These are phyloP conservation scores for Byssothecium circinans DNA, from an alignment of 2,329 filamentous ascomycete genomes.

Conservation along the genomic window DNA sequence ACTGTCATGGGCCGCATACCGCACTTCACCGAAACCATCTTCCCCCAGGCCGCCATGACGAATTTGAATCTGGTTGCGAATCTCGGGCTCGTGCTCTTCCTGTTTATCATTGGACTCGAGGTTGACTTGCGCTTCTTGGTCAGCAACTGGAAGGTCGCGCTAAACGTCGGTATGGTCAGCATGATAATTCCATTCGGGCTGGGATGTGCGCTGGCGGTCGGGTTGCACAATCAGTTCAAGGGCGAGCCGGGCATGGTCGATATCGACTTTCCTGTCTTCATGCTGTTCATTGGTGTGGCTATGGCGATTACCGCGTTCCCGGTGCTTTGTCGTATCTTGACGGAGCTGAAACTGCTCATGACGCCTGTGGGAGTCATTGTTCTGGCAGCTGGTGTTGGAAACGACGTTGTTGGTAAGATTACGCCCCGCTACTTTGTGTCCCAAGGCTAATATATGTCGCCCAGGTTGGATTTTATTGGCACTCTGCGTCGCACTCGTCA, in stretches of 20 bases:
- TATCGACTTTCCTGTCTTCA: conserved; percentile 63
- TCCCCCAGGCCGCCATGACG: conserved; percentile 73
- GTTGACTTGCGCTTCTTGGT: conserved; percentile 77
- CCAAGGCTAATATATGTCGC: conserved; percentile 9
- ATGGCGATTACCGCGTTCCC: conserved; percentile 92
- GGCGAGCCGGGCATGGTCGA: conserved; percentile 58
- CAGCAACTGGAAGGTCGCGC: conserved; percentile 77
- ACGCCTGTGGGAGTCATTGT: conserved; percentile 87
- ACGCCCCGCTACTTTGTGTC: neutral
- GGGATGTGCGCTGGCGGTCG: conserved; percentile 78
- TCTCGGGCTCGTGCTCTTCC: conserved; percentile 77
- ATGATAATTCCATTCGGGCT: conserved; percentile 83
- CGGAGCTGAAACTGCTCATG: conserved; percentile 81
- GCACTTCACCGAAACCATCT: conserved; percentile 74
- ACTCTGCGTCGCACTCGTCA: conserved; percentile 89
- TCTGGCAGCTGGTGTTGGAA: conserved; percentile 86
- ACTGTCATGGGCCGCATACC: conserved; percentile 87
- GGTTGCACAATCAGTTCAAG: conserved; percentile 74
- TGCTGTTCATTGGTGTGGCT: conserved; percentile 87
- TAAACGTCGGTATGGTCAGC: conserved; percentile 75
- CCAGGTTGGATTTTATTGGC: conserved; percentile 83
- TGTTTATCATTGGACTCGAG: conserved; percentile 87
- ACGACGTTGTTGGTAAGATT: conserved; percentile 71
- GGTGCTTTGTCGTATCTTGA: conserved; percentile 89
- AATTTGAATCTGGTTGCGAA: conserved; percentile 78